These are phyloP conservation scores for Zizania latifolia DNA, from an alignment of 176 grass and related monocot genomes.

Conservation along the genomic window DNA sequence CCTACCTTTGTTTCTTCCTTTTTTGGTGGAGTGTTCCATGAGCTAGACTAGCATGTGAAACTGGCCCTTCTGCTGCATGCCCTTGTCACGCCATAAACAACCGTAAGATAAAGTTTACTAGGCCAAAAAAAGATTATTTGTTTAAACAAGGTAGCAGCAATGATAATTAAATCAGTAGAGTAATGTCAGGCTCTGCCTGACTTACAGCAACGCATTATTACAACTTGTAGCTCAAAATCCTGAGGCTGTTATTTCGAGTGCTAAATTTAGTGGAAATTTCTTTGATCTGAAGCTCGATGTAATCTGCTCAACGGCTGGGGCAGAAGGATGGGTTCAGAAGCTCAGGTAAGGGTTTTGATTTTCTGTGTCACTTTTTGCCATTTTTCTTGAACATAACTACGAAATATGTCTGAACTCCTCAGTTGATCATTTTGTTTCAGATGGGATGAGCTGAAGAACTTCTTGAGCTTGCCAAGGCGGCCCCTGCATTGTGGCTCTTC, in stretches of 20 bases:
- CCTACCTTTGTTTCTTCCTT: not conserved
- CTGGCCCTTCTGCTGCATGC: not conserved
- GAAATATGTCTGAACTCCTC: not conserved
- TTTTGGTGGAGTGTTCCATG: not conserved
- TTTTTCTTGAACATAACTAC: not conserved
- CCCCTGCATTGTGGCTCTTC: constrained; percentile 30
- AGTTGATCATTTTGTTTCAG: constrained; percentile 15
- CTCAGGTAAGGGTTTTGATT: constrained; percentile 55
- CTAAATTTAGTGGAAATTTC: not conserved
- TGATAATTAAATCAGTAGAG: not conserved
- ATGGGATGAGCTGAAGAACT: constrained; percentile 46
- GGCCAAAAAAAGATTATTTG: no score
- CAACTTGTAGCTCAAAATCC: not conserved
- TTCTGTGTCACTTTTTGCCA: not conserved
- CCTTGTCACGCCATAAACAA: not conserved
- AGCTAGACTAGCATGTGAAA: not conserved
- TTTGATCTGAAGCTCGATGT: constrained; percentile 50
- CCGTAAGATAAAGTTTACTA: not conserved
- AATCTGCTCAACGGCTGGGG: constrained; percentile 68
- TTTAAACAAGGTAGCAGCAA: not conserved
- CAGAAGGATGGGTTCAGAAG: constrained; percentile 76
- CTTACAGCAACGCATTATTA: not conserved
- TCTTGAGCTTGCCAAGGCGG: constrained; percentile 15
- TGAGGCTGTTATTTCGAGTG: not conserved
- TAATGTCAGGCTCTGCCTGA: not conserved